Conservation (phyloP, 306 rosid genomes). For the Inga oerstediana region DNA sequence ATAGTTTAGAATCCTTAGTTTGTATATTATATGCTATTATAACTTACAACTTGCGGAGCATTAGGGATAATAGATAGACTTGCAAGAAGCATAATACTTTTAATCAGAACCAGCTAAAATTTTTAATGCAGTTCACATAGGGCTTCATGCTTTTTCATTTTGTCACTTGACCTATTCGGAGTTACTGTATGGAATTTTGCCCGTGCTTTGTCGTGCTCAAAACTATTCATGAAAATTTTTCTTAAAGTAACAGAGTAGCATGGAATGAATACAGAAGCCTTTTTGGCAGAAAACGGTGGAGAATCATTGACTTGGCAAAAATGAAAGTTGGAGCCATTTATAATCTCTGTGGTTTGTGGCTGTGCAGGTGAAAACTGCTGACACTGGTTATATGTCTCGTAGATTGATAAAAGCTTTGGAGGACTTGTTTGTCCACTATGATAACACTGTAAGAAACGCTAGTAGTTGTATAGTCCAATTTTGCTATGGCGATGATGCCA, state of each 20-base stretch:
- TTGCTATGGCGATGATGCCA: constrained; percentile 92
- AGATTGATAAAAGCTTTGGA: constrained; percentile 84
- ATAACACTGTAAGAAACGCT: constrained; percentile 82
- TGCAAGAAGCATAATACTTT: background rate
- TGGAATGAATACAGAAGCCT: constrained; percentile 15
- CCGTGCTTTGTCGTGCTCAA: constrained; percentile 6
- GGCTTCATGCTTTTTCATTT: constrained; percentile 22
- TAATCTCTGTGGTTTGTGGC: constrained; percentile 27
- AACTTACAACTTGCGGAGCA: constrained; percentile 10
- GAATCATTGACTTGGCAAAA: constrained; percentile 9
- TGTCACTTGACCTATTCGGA: constrained; percentile 18
- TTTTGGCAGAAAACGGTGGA: constrained; percentile 18
- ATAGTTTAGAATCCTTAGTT: background rate
- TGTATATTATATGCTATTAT: constrained; percentile 7
- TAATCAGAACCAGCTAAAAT: background rate
- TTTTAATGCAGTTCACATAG: background rate
- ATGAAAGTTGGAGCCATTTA: constrained; percentile 10
- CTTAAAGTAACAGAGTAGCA: background rate
- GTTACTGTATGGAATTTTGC: constrained; percentile 4
- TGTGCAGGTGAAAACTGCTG: constrained; percentile 96
- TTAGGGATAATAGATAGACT: background rate
- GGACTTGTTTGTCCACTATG: constrained; percentile 84
- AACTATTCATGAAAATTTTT: background rate
- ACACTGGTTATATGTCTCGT: constrained; percentile 97
- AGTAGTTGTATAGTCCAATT: constrained; percentile 79